phyloP scores from a whole-genome alignment of 345 rosid genomes.

The Fremontodendron californicum region DNA sequence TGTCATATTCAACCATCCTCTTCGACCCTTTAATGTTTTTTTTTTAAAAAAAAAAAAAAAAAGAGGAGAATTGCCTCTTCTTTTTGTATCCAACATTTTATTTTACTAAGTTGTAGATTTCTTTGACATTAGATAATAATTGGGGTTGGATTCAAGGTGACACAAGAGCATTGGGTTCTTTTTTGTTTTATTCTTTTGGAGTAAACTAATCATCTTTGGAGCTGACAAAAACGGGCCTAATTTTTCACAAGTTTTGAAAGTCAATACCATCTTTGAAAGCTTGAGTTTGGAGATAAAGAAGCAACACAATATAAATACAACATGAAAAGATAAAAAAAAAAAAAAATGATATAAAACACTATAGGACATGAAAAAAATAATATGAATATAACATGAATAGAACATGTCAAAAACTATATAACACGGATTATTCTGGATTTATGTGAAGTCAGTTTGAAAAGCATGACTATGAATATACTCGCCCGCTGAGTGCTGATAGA shows the following conservation, averaged over 20 bases:
- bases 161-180: not conserved
- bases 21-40: not conserved
- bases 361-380: no score
- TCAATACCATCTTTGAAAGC: not conserved
- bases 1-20: not conserved
- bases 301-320: no score
- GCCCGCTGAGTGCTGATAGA: not conserved
- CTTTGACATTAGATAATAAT: not conserved
- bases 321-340: no score
- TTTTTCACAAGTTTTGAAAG: not conserved
- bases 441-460: not conserved
- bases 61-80: not conserved
- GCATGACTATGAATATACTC: not conserved
- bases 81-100: not conserved
- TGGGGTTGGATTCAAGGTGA: not conserved
- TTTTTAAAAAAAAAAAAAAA: not conserved
- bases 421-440: no score
- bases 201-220: not conserved
- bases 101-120: not conserved
- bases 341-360: no score
- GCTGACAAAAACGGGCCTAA: not conserved
- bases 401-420: no score
- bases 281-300: slow-evolving; percentile 6
- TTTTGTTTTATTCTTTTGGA: not conserved
- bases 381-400: no score